Evolutionary conservation across 768 basidiomycete species (phyloP).

Genomic region (Tylopilus plumbeoviolaceoides): DNA sequence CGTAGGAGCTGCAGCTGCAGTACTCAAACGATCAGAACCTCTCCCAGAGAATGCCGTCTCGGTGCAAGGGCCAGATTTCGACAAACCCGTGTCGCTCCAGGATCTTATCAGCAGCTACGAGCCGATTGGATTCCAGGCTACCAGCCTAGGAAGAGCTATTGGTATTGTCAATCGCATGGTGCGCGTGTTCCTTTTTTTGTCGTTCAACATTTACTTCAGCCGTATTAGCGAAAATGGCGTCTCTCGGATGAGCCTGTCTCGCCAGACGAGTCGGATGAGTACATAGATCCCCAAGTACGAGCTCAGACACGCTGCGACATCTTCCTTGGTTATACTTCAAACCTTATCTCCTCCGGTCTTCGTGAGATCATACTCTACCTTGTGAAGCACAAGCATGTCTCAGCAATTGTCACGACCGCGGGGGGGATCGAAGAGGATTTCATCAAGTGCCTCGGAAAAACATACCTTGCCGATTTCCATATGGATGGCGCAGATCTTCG

Average conservation of each 20-base stretch:
- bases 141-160: conserved; percentile 82
- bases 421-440: conserved; percentile 99
- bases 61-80: conserved; percentile 87
- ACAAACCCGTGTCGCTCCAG: conserved; percentile 59
- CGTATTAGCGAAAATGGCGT: conserved; percentile 74
- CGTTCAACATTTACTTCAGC: not conserved
- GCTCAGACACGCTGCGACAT: conserved; percentile 75
- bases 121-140: conserved; percentile 97
- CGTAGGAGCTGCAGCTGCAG: conserved; percentile 61
- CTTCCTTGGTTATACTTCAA: conserved; percentile 98
- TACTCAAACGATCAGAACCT: conserved; percentile 72
- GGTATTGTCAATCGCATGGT: conserved; percentile 95
- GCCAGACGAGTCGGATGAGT: conserved; percentile 69
- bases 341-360: conserved; percentile 95
- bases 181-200: conserved; percentile 3
- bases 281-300: conserved; percentile 52
- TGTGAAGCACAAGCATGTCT: conserved; percentile 88
- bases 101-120: conserved; percentile 76
- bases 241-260: conserved; percentile 78
- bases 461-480: conserved; percentile 91
- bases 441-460: conserved; percentile 97
- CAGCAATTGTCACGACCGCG: conserved; percentile 92
- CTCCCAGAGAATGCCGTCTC: conserved; percentile 59
- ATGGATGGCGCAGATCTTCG: conserved; percentile 87
- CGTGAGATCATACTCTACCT: conserved; percentile 90